These are phyloP conservation scores for Ogataea trehaloabstinens DNA, from an alignment of 805 yeast species.

Conservation along the genomic window DNA sequence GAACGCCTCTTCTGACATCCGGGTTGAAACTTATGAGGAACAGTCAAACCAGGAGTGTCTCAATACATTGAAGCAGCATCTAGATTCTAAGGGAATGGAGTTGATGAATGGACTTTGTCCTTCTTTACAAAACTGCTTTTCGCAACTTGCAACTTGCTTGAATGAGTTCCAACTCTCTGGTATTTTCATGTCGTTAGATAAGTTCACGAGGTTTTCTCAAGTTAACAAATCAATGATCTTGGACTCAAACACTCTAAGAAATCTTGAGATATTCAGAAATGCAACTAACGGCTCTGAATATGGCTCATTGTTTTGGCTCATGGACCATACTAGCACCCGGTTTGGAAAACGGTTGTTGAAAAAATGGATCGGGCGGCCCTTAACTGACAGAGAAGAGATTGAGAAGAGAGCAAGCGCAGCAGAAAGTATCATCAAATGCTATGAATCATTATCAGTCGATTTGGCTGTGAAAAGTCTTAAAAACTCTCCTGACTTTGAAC, in stretches of 20 bases:
- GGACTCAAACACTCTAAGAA: constrained; percentile 63
- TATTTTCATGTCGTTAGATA: constrained; percentile 50
- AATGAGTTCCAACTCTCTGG: constrained; percentile 59
- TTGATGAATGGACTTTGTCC: constrained; percentile 17
- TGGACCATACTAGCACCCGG: constrained; percentile 77
- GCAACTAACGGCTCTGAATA: constrained; percentile 49
- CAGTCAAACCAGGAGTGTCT: constrained; percentile 11
- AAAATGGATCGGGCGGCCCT: constrained; percentile 76
- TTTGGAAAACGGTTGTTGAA: constrained; percentile 69
- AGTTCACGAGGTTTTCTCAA: constrained; percentile 51
- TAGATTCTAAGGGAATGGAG: constrained; percentile 11
- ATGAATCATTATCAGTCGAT: constrained; percentile 37
- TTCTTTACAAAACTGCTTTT: constrained; percentile 29
- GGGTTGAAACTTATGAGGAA: constrained; percentile 7
- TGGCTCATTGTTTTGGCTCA: constrained; percentile 77
- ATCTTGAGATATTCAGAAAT: constrained; percentile 74
- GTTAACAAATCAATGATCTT: constrained; percentile 50
- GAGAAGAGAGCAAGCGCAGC: constrained; percentile 64
- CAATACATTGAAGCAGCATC: constrained; percentile 5
- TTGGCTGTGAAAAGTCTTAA: constrained; percentile 26
- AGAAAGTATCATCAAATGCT: constrained; percentile 41
- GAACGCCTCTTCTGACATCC: constrained; percentile 5
- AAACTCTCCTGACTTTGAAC: constrained; percentile 53
- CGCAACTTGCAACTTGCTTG: constrained; percentile 53
- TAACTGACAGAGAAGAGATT: constrained; percentile 52